Conservation (phyloP, 2,329 filamentous ascomycete genomes). For the Apiospora kogelbergensis region DNA sequence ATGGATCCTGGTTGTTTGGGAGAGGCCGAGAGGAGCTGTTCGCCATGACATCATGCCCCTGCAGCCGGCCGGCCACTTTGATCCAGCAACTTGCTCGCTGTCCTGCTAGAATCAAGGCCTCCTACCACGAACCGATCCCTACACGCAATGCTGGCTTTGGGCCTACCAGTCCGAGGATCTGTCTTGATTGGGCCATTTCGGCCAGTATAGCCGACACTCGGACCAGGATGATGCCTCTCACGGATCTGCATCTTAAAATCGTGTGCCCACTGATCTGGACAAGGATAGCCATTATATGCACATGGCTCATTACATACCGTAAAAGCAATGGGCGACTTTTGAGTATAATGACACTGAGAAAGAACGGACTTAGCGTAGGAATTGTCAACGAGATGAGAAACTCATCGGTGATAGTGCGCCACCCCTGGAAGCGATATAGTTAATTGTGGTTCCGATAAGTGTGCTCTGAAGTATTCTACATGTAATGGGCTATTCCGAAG, state of each 20-base stretch:
- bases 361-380: no score
- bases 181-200: neutral
- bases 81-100: neutral
- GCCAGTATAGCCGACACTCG: neutral
- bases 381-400: no score
- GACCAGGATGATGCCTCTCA: neutral
- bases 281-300: neutral
- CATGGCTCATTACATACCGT: neutral
- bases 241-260: neutral
- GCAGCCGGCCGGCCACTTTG: neutral
- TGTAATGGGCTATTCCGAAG: no score
- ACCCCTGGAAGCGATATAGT: no score
- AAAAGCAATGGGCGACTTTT: no score
- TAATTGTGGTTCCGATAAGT: no score
- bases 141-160: neutral
- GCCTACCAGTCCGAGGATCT: neutral
- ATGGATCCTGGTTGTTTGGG: no score
- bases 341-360: no score
- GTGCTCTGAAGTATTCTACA: no score
- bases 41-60: neutral
- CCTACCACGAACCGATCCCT: neutral
- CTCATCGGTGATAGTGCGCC: no score
- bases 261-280: conserved; percentile 1
- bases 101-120: neutral
- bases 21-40: neutral